Evolutionary conservation across 495 filamentous ascomycete species (phyloP).

Genomic region (Penicillium chermesinum): DNA sequence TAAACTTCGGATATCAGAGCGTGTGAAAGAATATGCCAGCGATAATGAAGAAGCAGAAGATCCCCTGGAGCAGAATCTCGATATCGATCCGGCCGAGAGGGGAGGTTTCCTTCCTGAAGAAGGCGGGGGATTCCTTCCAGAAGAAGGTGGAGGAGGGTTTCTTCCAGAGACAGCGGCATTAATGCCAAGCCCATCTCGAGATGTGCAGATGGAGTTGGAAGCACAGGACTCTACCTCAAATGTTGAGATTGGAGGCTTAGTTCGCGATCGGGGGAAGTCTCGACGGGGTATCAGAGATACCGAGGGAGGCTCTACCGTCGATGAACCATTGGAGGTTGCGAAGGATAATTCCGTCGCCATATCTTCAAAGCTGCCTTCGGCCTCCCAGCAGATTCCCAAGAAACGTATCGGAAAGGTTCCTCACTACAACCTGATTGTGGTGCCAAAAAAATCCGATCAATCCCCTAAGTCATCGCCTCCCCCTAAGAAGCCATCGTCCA

Average conservation of each 20-base stretch:
- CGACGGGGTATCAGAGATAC: not conserved
- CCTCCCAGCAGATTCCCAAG: constrained; percentile 1
- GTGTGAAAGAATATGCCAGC: constrained; percentile 59
- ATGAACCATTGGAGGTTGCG: not conserved
- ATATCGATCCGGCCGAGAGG: constrained; percentile 8
- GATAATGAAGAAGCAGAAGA: constrained; percentile 42
- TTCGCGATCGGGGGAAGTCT: not conserved
- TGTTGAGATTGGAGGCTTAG: not conserved
- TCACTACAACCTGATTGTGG: not conserved
- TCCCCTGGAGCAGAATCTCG: constrained; percentile 6
- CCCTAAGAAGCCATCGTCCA: no score
- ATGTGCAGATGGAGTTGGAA: not conserved
- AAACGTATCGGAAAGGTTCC: not conserved
- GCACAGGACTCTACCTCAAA: no score
- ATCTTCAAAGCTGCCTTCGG: not conserved
- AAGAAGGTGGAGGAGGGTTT: constrained; percentile 37
- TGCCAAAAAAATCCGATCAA: not conserved
- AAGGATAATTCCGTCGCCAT: not conserved
- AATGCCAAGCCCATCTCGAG: constrained; percentile 5
- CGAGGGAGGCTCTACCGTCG: not conserved
- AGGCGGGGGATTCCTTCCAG: constrained; percentile 39
- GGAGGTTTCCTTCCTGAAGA: constrained; percentile 24
- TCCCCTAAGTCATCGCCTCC: no score
- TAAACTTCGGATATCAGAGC: constrained; percentile 70
- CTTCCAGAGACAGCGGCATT: constrained; percentile 35